phyloP scores from a whole-genome alignment of 1,139 yeast species.

The Yamadazyma oceani region DNA sequence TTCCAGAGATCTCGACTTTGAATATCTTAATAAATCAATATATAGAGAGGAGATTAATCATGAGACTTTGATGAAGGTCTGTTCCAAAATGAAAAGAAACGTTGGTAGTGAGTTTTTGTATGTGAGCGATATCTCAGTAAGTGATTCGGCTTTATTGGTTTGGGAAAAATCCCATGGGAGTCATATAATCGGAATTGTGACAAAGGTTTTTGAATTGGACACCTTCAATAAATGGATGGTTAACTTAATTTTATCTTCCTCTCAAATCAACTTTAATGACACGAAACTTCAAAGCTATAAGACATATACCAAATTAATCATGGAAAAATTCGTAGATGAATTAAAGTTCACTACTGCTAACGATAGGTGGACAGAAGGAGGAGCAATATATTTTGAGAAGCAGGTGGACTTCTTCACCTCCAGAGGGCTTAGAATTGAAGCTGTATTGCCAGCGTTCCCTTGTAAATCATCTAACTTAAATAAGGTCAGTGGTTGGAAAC shows the following conservation, averaged over 20 bases:
- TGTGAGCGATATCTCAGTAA: constrained; percentile 11
- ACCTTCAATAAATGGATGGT: constrained; percentile 38
- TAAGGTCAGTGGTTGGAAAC: constrained; percentile 51
- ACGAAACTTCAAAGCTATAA: constrained; percentile 3
- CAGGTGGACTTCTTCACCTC: constrained; percentile 50
- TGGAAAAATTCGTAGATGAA: constrained; percentile 36
- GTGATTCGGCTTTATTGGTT: constrained; percentile 14
- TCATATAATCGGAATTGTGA: constrained; percentile 27
- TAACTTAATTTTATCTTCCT: constrained; percentile 22
- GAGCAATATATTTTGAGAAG: constrained; percentile 40
- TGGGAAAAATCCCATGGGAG: constrained; percentile 20
- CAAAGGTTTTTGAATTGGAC: constrained; percentile 21
- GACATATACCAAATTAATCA: constrained; percentile 21
- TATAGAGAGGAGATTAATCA: constrained; percentile 9
- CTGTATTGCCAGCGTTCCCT: constrained; percentile 65
- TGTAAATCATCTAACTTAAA: constrained; percentile 58
- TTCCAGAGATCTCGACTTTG: constrained; percentile 20
- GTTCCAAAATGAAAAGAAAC: neutral
- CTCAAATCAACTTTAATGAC: constrained; percentile 11
- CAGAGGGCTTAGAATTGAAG: constrained; percentile 48
- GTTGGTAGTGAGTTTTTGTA: neutral
- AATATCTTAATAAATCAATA: constrained; percentile 5
- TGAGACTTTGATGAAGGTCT: neutral
- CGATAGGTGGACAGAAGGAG: constrained; percentile 52
- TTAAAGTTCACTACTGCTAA: constrained; percentile 47